Percentiles rank a stretch among this genome's conserved stretches.
Conservation (phyloP, 2,329 filamentous ascomycete species). For the Hymenoscyphus repandus region DNA sequence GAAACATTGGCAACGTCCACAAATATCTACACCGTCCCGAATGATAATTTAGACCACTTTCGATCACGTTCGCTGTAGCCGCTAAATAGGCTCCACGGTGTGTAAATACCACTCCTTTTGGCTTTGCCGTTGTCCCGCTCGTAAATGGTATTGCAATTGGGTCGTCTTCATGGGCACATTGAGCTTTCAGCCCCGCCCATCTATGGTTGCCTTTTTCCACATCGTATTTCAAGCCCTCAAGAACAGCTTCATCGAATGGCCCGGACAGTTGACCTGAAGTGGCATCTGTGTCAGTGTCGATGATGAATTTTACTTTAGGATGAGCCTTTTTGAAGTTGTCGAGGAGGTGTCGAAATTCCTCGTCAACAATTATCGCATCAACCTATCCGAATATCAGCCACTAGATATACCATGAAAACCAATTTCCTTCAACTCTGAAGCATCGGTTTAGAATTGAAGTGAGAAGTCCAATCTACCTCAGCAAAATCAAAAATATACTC, state of each 20-base stretch:
- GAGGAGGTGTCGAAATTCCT: constrained; percentile 70
- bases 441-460: too few species aligned
- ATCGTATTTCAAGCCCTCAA: constrained; percentile 75
- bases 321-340: constrained; percentile 57
- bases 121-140: constrained; percentile 82
- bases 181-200: constrained; percentile 71
- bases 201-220: constrained; percentile 57
- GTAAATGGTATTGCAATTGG: constrained; percentile 89
- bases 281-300: constrained; percentile 78
- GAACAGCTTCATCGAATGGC: constrained; percentile 76
- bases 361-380: constrained; percentile 80
- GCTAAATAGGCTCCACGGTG: constrained; percentile 85
- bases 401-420: not conserved
- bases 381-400: constrained; percentile 37
- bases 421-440: not conserved
- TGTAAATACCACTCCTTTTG: constrained; percentile 91
- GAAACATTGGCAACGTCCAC: constrained; percentile 88
- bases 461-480: constrained; percentile 39
- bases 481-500: constrained; percentile 85
- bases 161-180: constrained; percentile 67
- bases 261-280: constrained; percentile 69
- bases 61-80: constrained; percentile 77
- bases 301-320: constrained; percentile 62
- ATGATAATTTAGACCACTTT: constrained; percentile 74
- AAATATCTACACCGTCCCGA: constrained; percentile 72